Evolutionary conservation across 352 stramenopile genomes (phyloP), one percentile per base, ranked within the genome.

Genomic region (Phytophthora pseudosyringae): DNA sequence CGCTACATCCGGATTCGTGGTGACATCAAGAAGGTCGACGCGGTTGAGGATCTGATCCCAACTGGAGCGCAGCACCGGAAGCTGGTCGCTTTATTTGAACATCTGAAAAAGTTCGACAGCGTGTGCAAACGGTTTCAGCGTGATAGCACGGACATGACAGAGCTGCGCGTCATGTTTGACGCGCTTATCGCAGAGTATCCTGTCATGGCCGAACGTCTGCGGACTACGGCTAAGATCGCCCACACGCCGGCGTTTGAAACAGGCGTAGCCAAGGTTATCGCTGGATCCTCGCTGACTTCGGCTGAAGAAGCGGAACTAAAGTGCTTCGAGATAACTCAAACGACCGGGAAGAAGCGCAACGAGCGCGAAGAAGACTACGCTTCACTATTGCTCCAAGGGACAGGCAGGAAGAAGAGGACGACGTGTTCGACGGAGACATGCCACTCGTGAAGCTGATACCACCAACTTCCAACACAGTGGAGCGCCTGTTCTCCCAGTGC

Each of bases 1-100:
- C 49, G 64, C 1, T 76, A 76, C 54, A 32, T 61, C 11, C n/a
- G 21, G 5, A 76, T 73, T 35, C 48, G 51, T 4, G 18, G n/a
- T 26, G 25, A 33, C 11, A 54, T 76, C 21, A 21, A 21, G 21
- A 21, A 21, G 21, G 21, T 21, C 2, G 21, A 21, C 1, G 21
- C 21, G 21, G 7, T 69, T 4, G 68, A 76, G n/a, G 68, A 76
- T 1, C 13, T 57, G 16, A 54, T 72, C 2, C 63, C 57, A 5
- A 61, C 54, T 28, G 58, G 54, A 5, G 35, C 12, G 2, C 41
- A 52, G 3, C 41, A 71, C 40, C 15, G 53, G 4, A 58, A 66
- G 12, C 21, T 21, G 66, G 49, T 43, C 2, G n/a, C 26, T 0
- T 45, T 75, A 1, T 31, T 39, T 13, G 28, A 43, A 2, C 55